These are phyloP conservation scores for Leccinum ponderosum DNA, from an alignment of 1,284 basidiomycete species.

Conservation along the genomic window DNA sequence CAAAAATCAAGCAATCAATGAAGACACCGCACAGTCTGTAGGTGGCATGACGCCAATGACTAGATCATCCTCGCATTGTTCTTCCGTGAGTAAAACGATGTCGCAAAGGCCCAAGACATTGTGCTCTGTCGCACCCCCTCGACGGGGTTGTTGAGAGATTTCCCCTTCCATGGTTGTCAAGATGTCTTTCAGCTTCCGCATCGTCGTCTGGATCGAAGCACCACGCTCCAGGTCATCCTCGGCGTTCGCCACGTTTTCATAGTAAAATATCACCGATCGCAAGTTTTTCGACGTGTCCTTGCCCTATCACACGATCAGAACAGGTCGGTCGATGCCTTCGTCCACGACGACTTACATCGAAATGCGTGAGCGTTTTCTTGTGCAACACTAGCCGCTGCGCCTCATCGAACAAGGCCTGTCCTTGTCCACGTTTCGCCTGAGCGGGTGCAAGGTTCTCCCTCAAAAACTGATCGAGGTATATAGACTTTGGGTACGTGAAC, in stretches of 20 bases:
- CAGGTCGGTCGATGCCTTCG: neutral
- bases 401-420: slow-evolving; percentile 48
- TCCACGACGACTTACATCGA: slow-evolving; percentile 48
- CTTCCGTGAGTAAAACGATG: too few species aligned
- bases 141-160: slow-evolving; percentile 23
- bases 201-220: slow-evolving; percentile 42
- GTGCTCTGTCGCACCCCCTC: too few species aligned
- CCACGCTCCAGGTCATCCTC: slow-evolving; percentile 48
- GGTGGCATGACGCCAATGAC: slow-evolving; percentile 1
- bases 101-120: too few species aligned
- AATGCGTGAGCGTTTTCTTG: slow-evolving; percentile 49
- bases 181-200: slow-evolving; percentile 49
- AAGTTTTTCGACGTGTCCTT: slow-evolving; percentile 58
- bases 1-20: neutral
- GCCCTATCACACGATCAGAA: slow-evolving; percentile 40
- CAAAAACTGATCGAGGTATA: slow-evolving; percentile 74
- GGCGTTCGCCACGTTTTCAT: slow-evolving; percentile 59
- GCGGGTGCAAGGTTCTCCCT: slow-evolving; percentile 54
- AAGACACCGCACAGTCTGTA: slow-evolving; percentile 39
- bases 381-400: slow-evolving; percentile 46
- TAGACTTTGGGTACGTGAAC: slow-evolving; percentile 59
- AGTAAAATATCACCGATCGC: slow-evolving; percentile 63
- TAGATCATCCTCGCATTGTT: too few species aligned
- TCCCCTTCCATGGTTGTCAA: slow-evolving; percentile 52
- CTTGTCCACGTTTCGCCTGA: slow-evolving; percentile 44